Evolutionary conservation across 75 land plant species (phyloP).

Genomic region (Selaginella tamariscina): DNA sequence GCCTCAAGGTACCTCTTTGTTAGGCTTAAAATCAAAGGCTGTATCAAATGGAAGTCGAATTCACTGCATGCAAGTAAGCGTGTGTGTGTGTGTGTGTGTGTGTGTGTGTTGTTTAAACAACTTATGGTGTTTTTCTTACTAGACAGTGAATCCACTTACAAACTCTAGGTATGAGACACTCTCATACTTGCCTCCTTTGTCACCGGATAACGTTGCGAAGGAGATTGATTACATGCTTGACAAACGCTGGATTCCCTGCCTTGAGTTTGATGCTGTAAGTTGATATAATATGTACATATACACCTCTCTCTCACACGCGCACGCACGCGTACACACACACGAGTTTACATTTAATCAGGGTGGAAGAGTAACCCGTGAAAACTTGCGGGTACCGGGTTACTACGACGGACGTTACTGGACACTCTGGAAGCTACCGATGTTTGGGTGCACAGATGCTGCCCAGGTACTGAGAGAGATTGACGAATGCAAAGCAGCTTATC

Average conservation of each 20-base stretch:
- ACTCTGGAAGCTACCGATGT: conserved; percentile 11
- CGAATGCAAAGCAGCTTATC: conserved; percentile 5
- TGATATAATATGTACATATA: not conserved
- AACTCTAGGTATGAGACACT: not conserved
- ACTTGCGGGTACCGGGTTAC: not conserved
- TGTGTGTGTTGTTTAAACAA: not conserved
- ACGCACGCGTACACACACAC: no score
- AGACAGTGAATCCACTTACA: not conserved
- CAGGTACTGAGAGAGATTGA: conserved; percentile 13
- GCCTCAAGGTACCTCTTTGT: no score
- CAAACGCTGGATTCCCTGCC: conserved; percentile 9
- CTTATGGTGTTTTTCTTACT: not conserved
- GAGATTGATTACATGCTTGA: not conserved
- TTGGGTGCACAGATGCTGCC: conserved; percentile 9
- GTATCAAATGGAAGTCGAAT: not conserved
- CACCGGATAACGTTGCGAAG: not conserved
- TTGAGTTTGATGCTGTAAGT: conserved; percentile 3
- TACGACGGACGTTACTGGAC: conserved; percentile 12
- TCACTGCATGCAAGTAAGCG: not conserved
- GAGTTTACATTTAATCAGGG: conserved; percentile 2
- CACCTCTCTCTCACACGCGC: not conserved
- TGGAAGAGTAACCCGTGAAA: not conserved
- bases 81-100: no score
- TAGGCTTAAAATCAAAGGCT: no score
- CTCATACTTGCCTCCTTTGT: conserved; percentile 3